These are phyloP conservation scores for Tranzscheliella williamsii DNA, from an alignment of 1,284 basidiomycete genomes.

Conservation along the genomic window DNA sequence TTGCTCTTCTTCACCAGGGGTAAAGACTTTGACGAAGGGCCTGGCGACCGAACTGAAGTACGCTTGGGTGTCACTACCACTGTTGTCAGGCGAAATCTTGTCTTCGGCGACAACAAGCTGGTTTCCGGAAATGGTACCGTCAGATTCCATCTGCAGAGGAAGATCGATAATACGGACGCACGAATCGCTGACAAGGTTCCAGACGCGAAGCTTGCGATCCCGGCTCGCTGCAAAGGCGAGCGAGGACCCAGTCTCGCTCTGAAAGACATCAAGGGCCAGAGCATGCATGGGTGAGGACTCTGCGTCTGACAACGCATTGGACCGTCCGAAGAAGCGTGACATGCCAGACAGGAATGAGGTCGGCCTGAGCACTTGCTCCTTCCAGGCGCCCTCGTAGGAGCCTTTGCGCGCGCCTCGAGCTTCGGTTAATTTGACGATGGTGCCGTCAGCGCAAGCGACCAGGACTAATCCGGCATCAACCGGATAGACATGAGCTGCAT, in stretches of 20 bases:
- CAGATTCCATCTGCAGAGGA: slow-evolving; percentile 24
- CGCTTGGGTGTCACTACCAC: slow-evolving; percentile 11
- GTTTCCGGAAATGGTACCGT: slow-evolving; percentile 8
- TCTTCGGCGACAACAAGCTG: slow-evolving; percentile 25
- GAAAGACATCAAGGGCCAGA: slow-evolving; percentile 38
- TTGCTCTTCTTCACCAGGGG: slow-evolving; percentile 28
- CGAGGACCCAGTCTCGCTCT: slow-evolving; percentile 25
- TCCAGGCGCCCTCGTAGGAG: slow-evolving; percentile 35
- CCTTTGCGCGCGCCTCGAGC: slow-evolving; percentile 7
- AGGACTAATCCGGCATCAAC: slow-evolving; percentile 44
- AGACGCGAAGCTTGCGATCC: slow-evolving; percentile 55
- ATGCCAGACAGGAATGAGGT: slow-evolving; percentile 50
- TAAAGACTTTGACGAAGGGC: slow-evolving; percentile 38
- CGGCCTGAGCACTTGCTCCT: slow-evolving; percentile 40
- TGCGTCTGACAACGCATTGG: slow-evolving; percentile 22
- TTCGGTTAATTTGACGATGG: slow-evolving; percentile 47
- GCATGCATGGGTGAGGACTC: slow-evolving; percentile 38
- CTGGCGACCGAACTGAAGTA: slow-evolving; percentile 28
- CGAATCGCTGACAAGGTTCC: slow-evolving; percentile 52
- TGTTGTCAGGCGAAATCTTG: neutral
- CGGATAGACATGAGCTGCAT: slow-evolving; percentile 36
- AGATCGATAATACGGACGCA: slow-evolving; percentile 54
- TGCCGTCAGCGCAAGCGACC: slow-evolving; percentile 50
- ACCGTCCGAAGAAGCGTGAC: slow-evolving; percentile 48
- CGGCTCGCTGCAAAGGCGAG: slow-evolving; percentile 49